Evolutionary conservation across 2,329 filamentous ascomycete species (phyloP).

Genomic region (Colletotrichum sp.): DNA sequence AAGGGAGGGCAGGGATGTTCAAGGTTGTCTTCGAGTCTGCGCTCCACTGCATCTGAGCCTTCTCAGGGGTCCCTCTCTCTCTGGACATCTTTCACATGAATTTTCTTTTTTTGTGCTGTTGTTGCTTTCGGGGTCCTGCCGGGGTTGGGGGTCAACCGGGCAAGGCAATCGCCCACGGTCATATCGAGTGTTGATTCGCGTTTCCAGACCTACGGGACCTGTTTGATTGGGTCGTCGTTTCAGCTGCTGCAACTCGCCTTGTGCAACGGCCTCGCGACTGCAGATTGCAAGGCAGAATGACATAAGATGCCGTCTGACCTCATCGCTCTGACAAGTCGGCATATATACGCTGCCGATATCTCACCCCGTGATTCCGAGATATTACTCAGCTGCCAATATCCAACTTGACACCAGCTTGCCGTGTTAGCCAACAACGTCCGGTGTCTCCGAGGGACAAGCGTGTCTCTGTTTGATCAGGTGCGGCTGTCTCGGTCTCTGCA

Average conservation of each 20-base stretch:
- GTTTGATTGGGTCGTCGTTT: background rate
- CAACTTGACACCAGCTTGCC: background rate
- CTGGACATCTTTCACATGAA: background rate
- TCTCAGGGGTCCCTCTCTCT: background rate
- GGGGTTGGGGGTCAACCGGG: background rate
- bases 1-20: background rate
- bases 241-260: slow-evolving; percentile 10
- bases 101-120: background rate
- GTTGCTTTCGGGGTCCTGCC: background rate
- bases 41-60: background rate
- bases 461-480: background rate
- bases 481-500: slow-evolving; percentile 5
- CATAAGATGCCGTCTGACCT: slow-evolving; percentile 7
- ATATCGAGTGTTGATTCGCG: background rate
- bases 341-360: background rate
- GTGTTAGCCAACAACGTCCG: background rate
- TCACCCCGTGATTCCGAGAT: background rate
- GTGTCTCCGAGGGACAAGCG: background rate
- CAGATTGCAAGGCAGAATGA: background rate
- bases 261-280: background rate
- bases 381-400: background rate
- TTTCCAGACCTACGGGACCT: background rate
- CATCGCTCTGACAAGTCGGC: background rate
- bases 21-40: background rate
- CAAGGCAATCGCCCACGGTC: background rate